These are phyloP conservation scores for Eucommia ulmoides DNA, from an alignment of 257 asterid species.

Conservation along the genomic window DNA sequence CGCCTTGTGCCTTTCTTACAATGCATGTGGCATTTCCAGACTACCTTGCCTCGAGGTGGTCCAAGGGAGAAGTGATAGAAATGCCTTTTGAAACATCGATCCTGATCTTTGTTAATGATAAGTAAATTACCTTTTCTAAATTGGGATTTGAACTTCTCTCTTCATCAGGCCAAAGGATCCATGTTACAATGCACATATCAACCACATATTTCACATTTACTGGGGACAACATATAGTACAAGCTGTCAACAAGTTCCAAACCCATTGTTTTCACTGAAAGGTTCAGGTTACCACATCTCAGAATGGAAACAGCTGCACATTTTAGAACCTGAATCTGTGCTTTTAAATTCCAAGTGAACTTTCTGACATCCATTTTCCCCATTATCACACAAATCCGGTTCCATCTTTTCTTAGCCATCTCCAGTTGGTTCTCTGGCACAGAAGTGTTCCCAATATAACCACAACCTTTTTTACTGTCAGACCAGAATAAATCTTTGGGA, in stretches of 20 bases:
- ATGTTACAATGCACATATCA: constrained; percentile 62
- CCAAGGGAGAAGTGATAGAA: too few relatives aligned
- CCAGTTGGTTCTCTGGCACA: constrained; percentile 39
- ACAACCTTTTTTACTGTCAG: constrained; percentile 23
- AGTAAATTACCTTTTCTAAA: constrained; percentile 73
- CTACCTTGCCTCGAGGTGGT: too few relatives aligned
- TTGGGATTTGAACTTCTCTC: constrained; percentile 75
- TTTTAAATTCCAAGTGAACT: constrained; percentile 79
- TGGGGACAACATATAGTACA: constrained; percentile 47
- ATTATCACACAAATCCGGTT: constrained; percentile 48
- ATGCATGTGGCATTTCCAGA: too few relatives aligned
- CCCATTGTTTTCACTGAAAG: constrained; percentile 51
- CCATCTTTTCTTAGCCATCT: constrained; percentile 73
- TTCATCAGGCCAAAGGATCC: constrained; percentile 97
- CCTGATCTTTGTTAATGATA: too few relatives aligned
- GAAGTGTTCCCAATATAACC: constrained; percentile 25
- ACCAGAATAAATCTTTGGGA: constrained; percentile 69
- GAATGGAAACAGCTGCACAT: constrained; percentile 62
- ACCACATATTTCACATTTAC: constrained; percentile 40
- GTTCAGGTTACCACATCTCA: constrained; percentile 39
- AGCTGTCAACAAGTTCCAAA: constrained; percentile 53
- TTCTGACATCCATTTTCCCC: constrained; percentile 50
- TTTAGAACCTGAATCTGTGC: constrained; percentile 82
- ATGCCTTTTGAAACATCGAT: too few relatives aligned
- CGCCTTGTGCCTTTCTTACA: too few relatives aligned